phyloP scores from a whole-genome alignment of 129 eudicot species.

The Erigeron canadensis region DNA sequence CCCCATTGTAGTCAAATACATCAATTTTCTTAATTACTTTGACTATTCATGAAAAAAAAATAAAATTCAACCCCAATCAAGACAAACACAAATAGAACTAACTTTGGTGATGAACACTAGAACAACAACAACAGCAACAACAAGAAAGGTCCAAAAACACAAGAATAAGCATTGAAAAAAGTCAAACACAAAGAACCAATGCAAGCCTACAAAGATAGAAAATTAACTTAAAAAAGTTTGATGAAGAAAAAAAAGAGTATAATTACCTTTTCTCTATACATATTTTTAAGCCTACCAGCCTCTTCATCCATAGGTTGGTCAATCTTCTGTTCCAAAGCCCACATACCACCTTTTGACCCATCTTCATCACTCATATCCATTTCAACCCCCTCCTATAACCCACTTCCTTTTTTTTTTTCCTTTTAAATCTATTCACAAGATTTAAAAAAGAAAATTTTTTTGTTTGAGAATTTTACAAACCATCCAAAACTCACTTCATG shows the following conservation, averaged over 20 bases:
- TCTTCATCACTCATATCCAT: conserved; percentile 47
- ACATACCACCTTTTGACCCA: conserved; percentile 78
- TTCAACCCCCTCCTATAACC: conserved; percentile 21
- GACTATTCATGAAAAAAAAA: no score
- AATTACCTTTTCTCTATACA: conserved; percentile 79
- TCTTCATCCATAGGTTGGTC: conserved; percentile 99
- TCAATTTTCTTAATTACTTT: no score
- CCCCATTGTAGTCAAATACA: no score
- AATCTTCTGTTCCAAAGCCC: conserved; percentile 92
- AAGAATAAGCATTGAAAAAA: neutral
- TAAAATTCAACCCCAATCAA: conserved; percentile 13
- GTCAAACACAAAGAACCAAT: neutral
- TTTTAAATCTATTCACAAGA: no score
- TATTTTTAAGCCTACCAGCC: conserved; percentile 76
- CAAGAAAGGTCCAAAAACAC: neutral
- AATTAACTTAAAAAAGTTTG: neutral
- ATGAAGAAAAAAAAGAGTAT: neutral
- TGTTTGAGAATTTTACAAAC: no score
- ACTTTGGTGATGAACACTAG: neutral
- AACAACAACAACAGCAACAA: neutral
- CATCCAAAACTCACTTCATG: conserved; percentile 17
- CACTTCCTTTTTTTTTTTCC: neutral
- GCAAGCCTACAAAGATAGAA: neutral
- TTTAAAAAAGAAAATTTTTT: no score
- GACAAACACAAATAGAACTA: conserved; percentile 7